A percentile compares a stretch with the other conserved stretches of the same genome.
These are phyloP conservation scores for Agrocybe praecox DNA, from an alignment of 768 basidiomycete genomes.

Conservation along the genomic window DNA sequence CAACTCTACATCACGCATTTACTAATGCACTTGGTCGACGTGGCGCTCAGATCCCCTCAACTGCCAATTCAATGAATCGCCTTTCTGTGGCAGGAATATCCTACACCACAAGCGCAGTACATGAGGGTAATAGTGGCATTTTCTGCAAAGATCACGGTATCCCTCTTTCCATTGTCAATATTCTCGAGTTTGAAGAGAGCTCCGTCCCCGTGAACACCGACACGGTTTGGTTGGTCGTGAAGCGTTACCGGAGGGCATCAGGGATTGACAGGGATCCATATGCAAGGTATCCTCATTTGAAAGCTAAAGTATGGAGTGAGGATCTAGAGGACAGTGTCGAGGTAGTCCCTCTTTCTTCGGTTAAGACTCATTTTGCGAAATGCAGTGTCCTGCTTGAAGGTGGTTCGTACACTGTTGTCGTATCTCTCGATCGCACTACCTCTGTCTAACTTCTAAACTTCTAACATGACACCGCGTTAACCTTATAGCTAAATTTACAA, in stretches of 20 bases:
- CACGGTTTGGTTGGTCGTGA: constrained; percentile 4
- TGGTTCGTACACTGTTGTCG: background rate
- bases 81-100: background rate
- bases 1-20: too few relatives aligned
- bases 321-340: background rate
- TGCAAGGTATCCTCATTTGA: background rate
- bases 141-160: background rate
- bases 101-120: background rate
- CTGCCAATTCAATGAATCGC: too few relatives aligned
- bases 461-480: too few relatives aligned
- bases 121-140: constrained; percentile 10
- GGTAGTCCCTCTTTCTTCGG: background rate
- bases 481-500: too few relatives aligned
- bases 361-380: constrained; percentile 9
- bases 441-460: too few relatives aligned
- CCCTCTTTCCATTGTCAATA: constrained; percentile 3
- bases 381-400: background rate
- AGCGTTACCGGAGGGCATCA: background rate
- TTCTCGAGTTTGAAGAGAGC: background rate
- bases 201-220: background rate
- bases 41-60: too few relatives aligned
- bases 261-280: constrained; percentile 3
- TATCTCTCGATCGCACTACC: too few relatives aligned
- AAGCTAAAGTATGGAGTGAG: constrained; percentile 6
- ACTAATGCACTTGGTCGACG: too few relatives aligned